Evolutionary conservation across 352 stramenopile species (phyloP), one percentile per base, ranked within the genome.

Genomic region (Pythium biforme): DNA sequence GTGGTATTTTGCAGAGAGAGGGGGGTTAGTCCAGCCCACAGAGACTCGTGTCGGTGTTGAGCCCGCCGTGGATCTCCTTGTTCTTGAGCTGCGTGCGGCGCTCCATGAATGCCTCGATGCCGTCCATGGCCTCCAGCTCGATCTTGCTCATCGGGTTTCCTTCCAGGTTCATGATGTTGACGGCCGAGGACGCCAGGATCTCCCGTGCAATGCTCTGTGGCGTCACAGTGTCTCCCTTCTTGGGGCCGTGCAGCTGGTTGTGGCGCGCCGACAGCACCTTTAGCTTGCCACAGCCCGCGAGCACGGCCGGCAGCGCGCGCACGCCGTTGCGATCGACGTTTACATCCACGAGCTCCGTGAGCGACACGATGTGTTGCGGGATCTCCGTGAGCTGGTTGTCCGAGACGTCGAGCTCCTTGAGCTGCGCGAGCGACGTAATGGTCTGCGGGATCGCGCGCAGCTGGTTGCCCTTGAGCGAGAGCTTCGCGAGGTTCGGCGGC

Each of bases 131-230:
- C 56, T 92, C 81, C 10, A 95, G 56, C 8, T 95, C 81, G 22
- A 82, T 71, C 60, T 95, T 95, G 25, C 55, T 89, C 75, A 95
- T 77, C 0, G 81, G 75, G 56, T 95, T 94, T 9, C 84, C 76
- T 50, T 95, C 84, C 20, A 95, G 61, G 51, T 95, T 90, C 74
- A 95, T 76, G 46, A 94, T 87, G 43, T 95, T 77, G 25, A 95
- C 79, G 17, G n/a, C 54, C 37, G 84, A 92, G 20, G 45, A 34
- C 34, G 74, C 64, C 40, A 95, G 67, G 23, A 95, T 58, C 55
- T 83, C 74, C 8, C 45, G 62, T 27, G 84, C 76, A 53, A 95
- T 89, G 22, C 72, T 63, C 45, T 90, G 83, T 8, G 62, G 47
- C 6, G 31, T n/a, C n/a, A n/a, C 49, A 2, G 53, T n/a, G 7